Evolutionary conservation across 352 stramenopile species (phyloP).

Genomic region (Globisporangium sylvaticum): DNA sequence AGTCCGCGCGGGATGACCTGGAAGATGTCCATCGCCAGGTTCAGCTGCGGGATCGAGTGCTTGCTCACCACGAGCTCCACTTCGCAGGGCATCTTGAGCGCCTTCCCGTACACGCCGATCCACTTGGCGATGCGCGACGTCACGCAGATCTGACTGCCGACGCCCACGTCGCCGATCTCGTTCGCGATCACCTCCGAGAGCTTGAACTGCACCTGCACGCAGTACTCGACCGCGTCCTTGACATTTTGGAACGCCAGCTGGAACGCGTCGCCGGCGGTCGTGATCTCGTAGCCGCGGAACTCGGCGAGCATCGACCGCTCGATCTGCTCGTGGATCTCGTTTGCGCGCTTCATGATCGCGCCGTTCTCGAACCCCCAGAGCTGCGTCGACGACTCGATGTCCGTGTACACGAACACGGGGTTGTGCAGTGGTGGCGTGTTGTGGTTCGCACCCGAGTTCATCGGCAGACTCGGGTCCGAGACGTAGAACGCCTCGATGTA

Average conservation of each 20-base stretch:
- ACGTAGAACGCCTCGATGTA: constrained; percentile 44
- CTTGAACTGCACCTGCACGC: constrained; percentile 44
- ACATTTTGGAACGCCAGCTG: constrained; percentile 57
- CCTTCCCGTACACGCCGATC: constrained; percentile 27
- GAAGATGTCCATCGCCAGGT: constrained; percentile 35
- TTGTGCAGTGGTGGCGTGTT: constrained; percentile 27
- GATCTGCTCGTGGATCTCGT: constrained; percentile 54
- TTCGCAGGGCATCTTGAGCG: constrained; percentile 19
- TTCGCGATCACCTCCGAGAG: constrained; percentile 57
- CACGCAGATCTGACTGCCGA: constrained; percentile 48
- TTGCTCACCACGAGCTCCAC: constrained; percentile 27
- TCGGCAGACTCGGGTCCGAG: constrained; percentile 31
- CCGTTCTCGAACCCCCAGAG: constrained; percentile 39
- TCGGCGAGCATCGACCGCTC: constrained; percentile 32
- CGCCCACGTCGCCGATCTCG: constrained; percentile 42
- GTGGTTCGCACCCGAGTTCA: constrained; percentile 11
- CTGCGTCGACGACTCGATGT: constrained; percentile 56
- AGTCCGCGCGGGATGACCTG: constrained; percentile 33
- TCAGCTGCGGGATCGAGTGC: constrained; percentile 32
- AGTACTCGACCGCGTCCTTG: constrained; percentile 55
- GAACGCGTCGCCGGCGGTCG: constrained; percentile 52
- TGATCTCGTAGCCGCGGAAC: constrained; percentile 56
- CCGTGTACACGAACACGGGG: constrained; percentile 65
- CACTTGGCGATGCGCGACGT: constrained; percentile 39
- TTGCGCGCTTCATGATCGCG: constrained; percentile 37